Conservation (phyloP, 1,284 basidiomycete species). For the Ganoderma sinense region DNA sequence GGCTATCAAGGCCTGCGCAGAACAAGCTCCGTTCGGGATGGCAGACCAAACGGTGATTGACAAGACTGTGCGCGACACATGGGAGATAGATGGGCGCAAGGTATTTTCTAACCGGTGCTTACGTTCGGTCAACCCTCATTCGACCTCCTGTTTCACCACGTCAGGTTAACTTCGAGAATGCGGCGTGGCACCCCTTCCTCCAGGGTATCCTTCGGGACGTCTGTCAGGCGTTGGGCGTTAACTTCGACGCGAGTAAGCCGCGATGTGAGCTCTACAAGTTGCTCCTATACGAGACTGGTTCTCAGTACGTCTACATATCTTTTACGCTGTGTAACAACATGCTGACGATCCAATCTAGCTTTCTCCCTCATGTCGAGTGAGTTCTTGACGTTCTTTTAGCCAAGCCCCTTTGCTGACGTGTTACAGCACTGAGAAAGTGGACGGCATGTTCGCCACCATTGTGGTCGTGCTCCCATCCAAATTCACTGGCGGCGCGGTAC, state of each 20-base stretch:
- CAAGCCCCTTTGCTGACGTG: neutral
- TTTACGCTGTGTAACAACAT: neutral
- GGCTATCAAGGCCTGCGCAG: conserved; percentile 40
- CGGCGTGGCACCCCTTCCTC: conserved; percentile 35
- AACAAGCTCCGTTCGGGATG: conserved; percentile 45
- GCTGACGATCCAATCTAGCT: conserved; percentile 8
- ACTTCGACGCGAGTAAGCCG: conserved; percentile 30
- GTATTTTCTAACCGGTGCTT: conserved; percentile 16
- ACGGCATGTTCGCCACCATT: conserved; percentile 55
- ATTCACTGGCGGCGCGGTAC: conserved; percentile 51
- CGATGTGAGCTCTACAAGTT: conserved; percentile 53
- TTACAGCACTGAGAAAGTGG: conserved; percentile 46
- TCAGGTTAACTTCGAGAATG: conserved; percentile 37
- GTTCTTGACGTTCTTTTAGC: neutral
- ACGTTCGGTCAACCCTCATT: neutral
- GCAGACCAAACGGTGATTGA: conserved; percentile 37
- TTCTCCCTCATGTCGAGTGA: conserved; percentile 29
- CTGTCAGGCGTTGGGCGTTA: conserved; percentile 35
- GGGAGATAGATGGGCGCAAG: conserved; percentile 37
- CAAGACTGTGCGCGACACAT: conserved; percentile 38
- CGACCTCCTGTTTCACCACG: conserved; percentile 2
- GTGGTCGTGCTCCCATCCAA: conserved; percentile 52
- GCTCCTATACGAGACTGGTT: conserved; percentile 52
- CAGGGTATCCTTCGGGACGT: conserved; percentile 34
- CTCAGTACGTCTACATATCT: conserved; percentile 6